Conservation (phyloP, 768 basidiomycete species). For the Omphalotus guepiniiformis region DNA sequence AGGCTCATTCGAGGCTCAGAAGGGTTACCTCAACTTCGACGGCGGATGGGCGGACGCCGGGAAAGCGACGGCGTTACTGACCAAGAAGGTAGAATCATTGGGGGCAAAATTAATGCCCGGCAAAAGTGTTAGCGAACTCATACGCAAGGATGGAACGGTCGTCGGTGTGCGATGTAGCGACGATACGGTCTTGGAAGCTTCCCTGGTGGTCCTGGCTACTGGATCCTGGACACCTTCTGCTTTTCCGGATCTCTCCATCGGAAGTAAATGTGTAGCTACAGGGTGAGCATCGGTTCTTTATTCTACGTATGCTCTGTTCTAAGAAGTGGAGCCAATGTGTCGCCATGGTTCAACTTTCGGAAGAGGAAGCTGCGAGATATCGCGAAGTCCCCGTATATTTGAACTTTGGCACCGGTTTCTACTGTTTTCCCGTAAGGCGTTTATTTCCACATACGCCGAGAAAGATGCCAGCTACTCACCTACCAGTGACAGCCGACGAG, state of each 20-base stretch:
- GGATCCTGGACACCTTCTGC: slow-evolving; percentile 86
- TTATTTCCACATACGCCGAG: neutral
- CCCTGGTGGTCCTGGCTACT: slow-evolving; percentile 63
- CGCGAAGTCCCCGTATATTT: slow-evolving; percentile 62
- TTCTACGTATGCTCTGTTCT: neutral
- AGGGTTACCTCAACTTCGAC: slow-evolving; percentile 70
- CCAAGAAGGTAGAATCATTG: slow-evolving; percentile 49
- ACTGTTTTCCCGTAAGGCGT: slow-evolving; percentile 71
- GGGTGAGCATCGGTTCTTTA: slow-evolving; percentile 53
- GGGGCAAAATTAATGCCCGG: slow-evolving; percentile 59
- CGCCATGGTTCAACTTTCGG: slow-evolving; percentile 71
- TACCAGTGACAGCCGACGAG: slow-evolving; percentile 53
- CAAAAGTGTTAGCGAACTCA: slow-evolving; percentile 50
- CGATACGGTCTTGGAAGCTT: slow-evolving; percentile 51
- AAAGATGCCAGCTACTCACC: neutral
- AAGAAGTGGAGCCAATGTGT: slow-evolving; percentile 59
- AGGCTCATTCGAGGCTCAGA: slow-evolving; percentile 29
- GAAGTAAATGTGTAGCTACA: slow-evolving; percentile 61
- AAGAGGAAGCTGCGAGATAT: slow-evolving; percentile 64
- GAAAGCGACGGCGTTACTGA: slow-evolving; percentile 54
- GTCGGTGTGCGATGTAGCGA: slow-evolving; percentile 60
- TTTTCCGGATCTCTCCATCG: slow-evolving; percentile 57
- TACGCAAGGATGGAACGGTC: slow-evolving; percentile 36
- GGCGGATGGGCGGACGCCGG: slow-evolving; percentile 85
- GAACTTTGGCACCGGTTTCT: slow-evolving; percentile 71